Base-by-base conservation (phyloP, 768 basidiomycete species). In the Lyophyllum shimeji region DNA sequence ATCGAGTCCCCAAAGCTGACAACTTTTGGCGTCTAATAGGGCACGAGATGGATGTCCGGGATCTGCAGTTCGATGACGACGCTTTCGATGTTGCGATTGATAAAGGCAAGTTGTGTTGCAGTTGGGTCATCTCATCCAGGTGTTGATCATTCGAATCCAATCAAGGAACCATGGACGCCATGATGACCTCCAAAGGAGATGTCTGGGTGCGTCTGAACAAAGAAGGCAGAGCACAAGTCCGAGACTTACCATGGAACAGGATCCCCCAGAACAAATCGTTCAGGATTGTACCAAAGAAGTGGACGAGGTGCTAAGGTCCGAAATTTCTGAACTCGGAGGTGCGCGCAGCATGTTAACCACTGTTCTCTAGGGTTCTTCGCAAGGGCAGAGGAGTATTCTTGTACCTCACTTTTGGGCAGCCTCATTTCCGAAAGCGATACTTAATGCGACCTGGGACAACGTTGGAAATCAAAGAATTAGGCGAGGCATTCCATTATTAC, bases 321-420 rank as follows among this genome's bases (percentile, higher is more conserved):
- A 46, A 24, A 20, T 33, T 20, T 24, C 27, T 21, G 39, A 21
- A 42, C n/a, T n/a, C 20, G 44, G 7, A 29, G 33, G 20, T 52
- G 18, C 24, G n/a, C 45, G 24, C 24, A 2, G 17, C 20, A 8
- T 29, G 18, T 12, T 17, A 24, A 33, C 50, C 23, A 52, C 23
- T 24, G 15, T 29, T 27, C 18, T 47, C 1, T 58, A 91, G 90
- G 61, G 82, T 90, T 7, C 79, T 93, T 18, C 79, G 79, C n/a
- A 78, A 75, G 58, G 66, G 71, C n/a, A 71, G 58, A 1, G 87
- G 89, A 0, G 59, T 75, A 2, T 90, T 93, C 69, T 69, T 94
- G 45, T 93, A 93, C 67, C 71, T 94, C 55, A 94, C 92, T 4
- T 93, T 94, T 61, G 93, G 92, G 3, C 93, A 94, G 66, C 93